Conservation (phyloP, 495 filamentous ascomycete species). For the Platismatia glauca region DNA sequence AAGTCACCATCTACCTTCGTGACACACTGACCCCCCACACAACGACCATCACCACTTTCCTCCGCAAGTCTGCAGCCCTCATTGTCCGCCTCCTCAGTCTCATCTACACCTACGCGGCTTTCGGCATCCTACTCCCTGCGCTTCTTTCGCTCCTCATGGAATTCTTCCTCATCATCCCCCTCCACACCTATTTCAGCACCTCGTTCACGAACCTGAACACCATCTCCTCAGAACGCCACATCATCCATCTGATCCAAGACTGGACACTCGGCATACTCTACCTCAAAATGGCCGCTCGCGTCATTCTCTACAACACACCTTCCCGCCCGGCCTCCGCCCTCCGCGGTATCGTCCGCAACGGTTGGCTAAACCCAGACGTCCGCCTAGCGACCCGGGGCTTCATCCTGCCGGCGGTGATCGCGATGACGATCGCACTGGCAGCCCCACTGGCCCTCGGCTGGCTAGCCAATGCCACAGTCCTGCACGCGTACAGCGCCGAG, state of each 20-base stretch:
- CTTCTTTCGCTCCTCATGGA: slow-evolving; percentile 77
- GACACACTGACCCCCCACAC: slow-evolving; percentile 23
- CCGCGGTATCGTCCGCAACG: slow-evolving; percentile 62
- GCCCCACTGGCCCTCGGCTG: slow-evolving; percentile 48
- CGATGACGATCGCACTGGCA: slow-evolving; percentile 50
- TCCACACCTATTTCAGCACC: slow-evolving; percentile 65
- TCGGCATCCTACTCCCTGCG: slow-evolving; percentile 69
- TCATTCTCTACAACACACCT: slow-evolving; percentile 52
- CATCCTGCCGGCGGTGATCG: slow-evolving; percentile 58
- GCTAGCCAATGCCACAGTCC: slow-evolving; percentile 36
- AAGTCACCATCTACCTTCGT: slow-evolving; percentile 8
- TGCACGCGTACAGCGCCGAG: slow-evolving; percentile 28
- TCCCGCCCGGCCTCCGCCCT: slow-evolving; percentile 67
- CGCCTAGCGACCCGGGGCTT: slow-evolving; percentile 72
- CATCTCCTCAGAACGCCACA: slow-evolving; percentile 39
- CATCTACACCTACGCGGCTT: slow-evolving; percentile 60
- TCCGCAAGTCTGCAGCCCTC: slow-evolving; percentile 13
- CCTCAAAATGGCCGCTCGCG: slow-evolving; percentile 69
- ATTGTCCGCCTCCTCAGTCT: slow-evolving; percentile 35
- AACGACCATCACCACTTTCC: slow-evolving; percentile 15
- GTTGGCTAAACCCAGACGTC: slow-evolving; percentile 75
- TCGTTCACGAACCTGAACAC: slow-evolving; percentile 1
- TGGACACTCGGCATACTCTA: slow-evolving; percentile 94
- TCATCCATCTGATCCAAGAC: slow-evolving; percentile 80
- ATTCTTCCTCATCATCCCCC: slow-evolving; percentile 78